Evolutionary conservation across 2,329 filamentous ascomycete species (phyloP), one percentile per base, ranked within the genome.

Genomic region (Fusarium sp.): DNA sequence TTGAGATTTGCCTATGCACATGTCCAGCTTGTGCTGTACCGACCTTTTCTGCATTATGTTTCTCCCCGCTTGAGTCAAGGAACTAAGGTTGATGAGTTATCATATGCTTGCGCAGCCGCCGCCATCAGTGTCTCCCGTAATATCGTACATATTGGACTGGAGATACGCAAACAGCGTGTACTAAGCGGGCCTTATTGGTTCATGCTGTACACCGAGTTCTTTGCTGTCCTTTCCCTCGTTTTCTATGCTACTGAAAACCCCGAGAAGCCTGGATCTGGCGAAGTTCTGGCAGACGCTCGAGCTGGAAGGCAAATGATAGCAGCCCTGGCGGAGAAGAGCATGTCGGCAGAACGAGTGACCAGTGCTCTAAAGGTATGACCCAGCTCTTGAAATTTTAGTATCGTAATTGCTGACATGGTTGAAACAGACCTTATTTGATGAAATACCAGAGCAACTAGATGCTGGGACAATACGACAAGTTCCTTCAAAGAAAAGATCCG

Each of bases 181-280:
- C 82, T 96, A n/a, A 90, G 91, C 64, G 93, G 92, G 1, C 91
- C 92, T 0, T 94, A 93, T 77, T 96, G 92, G 92, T 95, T 95
- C 74, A 91, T 92, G 69, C 88, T 95, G 75, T 95, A 93, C 75
- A 93, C 91, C 4, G 91, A 92, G 17, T 94, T 93, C 79, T 94
- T 94, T 75, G 90, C 91, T 15, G 91, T 95, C 31, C 81, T 96
- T 31, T 92, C 92, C 0, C 82, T 96, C 43, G 83, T 95, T 2
- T 96, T 93, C 74, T 95, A 91, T 74, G 90, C 91, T 1, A 82
- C 93, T 15, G 92, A 95, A 75, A 95, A 95, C 67, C 91, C 91
- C 2, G 88, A 92, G 62, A 93, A 91, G 73, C 81, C 86, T 6
- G 91, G 90, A 2, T 90, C 90, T 8, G 85, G 90, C 50, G 94